Evolutionary conservation across 441 rosid species (phyloP).

Genomic region (Corymbia citriodora): DNA sequence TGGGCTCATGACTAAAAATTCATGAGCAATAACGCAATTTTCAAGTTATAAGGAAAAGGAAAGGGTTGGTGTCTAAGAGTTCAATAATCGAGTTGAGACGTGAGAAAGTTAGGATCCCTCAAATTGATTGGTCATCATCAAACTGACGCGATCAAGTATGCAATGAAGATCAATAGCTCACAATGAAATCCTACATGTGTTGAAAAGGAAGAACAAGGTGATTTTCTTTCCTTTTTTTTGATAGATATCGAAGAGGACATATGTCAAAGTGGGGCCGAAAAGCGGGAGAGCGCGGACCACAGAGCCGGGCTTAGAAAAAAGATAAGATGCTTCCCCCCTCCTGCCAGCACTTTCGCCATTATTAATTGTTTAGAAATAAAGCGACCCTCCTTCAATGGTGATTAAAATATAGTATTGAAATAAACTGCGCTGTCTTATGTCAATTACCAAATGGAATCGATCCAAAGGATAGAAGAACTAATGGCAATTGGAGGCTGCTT

Average conservation of each 20-base stretch:
- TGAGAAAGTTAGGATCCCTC: not conserved
- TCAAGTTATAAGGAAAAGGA: not conserved
- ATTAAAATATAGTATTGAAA: not conserved
- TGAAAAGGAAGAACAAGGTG: not conserved
- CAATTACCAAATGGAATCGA: not conserved
- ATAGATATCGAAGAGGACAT: not conserved
- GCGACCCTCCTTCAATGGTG: not conserved
- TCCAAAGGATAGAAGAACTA: not conserved
- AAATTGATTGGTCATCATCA: not conserved
- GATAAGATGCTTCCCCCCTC: not conserved
- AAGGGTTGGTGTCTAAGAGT: rapidly evolving
- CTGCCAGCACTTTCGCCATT: not conserved
- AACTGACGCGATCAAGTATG: not conserved
- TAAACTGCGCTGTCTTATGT: not conserved
- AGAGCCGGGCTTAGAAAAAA: not conserved
- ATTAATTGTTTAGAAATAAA: not conserved
- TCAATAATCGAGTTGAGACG: not conserved
- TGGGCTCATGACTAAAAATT: not conserved
- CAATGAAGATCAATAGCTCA: not conserved
- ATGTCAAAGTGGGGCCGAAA: not conserved
- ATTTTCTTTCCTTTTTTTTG: not conserved
- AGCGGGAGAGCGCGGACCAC: not conserved
- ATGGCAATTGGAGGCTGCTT: conserved; percentile 8
- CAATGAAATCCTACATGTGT: not conserved
- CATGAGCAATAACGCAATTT: not conserved